phyloP scores from a whole-genome alignment of 2,329 filamentous ascomycete genomes.

The Aspergillus phoenicis region DNA sequence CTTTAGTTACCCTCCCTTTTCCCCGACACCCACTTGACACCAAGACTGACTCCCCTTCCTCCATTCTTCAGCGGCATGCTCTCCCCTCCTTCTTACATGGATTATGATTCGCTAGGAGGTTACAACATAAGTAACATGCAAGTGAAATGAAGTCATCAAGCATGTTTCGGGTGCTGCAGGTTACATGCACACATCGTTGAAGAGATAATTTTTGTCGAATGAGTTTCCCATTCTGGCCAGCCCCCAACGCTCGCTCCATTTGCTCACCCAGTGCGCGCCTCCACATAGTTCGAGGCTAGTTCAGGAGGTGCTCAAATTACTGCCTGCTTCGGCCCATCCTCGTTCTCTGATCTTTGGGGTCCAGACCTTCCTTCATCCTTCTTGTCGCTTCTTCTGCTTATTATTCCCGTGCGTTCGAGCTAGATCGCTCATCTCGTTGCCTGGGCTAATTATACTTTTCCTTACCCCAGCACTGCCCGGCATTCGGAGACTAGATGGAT shows the following conservation, averaged over 20 bases:
- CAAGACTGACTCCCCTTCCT: background rate
- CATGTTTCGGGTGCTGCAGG: background rate
- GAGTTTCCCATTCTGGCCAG: background rate
- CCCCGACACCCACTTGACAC: no score
- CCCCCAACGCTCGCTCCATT: conserved; percentile 1
- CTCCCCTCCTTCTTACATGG: background rate
- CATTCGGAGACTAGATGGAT: background rate
- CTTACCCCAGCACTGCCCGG: background rate
- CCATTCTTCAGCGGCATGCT: background rate
- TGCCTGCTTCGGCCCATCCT: background rate
- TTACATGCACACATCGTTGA: background rate
- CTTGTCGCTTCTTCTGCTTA: background rate
- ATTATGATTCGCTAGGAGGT: background rate
- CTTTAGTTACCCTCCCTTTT: background rate
- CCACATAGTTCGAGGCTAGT: conserved; percentile 4
- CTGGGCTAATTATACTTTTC: background rate
- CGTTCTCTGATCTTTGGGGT: background rate
- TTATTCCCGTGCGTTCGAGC: background rate
- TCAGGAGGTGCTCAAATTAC: conserved; percentile 4
- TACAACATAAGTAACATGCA: background rate
- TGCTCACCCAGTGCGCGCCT: background rate
- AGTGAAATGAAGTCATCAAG: background rate
- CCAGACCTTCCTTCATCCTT: background rate
- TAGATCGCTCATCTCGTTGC: background rate
- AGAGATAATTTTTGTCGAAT: background rate